Evolutionary conservation across 2,329 filamentous ascomycete genomes (phyloP).

Genomic region (Alternaria solani): DNA sequence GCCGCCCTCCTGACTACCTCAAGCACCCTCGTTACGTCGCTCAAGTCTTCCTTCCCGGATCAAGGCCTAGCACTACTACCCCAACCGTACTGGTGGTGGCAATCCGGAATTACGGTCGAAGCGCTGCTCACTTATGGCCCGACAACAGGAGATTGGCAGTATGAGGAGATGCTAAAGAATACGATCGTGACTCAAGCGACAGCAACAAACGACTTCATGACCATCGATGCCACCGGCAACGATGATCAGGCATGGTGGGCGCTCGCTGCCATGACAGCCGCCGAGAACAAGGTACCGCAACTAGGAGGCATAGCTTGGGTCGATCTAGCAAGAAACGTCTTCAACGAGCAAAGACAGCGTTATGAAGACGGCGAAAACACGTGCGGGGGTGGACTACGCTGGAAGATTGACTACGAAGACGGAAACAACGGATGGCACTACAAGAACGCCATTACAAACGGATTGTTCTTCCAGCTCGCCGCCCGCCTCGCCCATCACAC

Average conservation of each 20-base stretch:
- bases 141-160: conserved; percentile 53
- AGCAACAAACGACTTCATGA: conserved; percentile 50
- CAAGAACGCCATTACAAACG: conserved; percentile 81
- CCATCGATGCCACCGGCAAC: conserved; percentile 61
- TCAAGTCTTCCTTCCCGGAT: conserved; percentile 30
- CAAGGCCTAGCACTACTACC: conserved; percentile 29
- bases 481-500: conserved; percentile 74
- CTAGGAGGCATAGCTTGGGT: conserved; percentile 63
- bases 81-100: conserved; percentile 42
- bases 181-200: conserved; percentile 39
- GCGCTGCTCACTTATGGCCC: conserved; percentile 51
- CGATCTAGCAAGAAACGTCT: conserved; percentile 72
- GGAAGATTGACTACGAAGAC: conserved; percentile 81
- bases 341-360: conserved; percentile 71
- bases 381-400: conserved; percentile 72
- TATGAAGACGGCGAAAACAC: conserved; percentile 66
- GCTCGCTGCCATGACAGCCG: conserved; percentile 70
- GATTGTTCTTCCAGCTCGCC: conserved; percentile 80
- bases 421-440: conserved; percentile 72
- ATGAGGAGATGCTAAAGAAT: conserved; percentile 44
- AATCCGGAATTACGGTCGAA: conserved; percentile 38
- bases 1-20: conserved; percentile 24
- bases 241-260: conserved; percentile 80
- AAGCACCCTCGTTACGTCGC: conserved; percentile 23
- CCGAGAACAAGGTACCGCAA: conserved; percentile 69